A percentile compares a stretch with the other conserved stretches of the same genome.
Evolutionary conservation across 2,329 filamentous ascomycete genomes (phyloP).

Genomic region (Chaetomiaceae sp.): DNA sequence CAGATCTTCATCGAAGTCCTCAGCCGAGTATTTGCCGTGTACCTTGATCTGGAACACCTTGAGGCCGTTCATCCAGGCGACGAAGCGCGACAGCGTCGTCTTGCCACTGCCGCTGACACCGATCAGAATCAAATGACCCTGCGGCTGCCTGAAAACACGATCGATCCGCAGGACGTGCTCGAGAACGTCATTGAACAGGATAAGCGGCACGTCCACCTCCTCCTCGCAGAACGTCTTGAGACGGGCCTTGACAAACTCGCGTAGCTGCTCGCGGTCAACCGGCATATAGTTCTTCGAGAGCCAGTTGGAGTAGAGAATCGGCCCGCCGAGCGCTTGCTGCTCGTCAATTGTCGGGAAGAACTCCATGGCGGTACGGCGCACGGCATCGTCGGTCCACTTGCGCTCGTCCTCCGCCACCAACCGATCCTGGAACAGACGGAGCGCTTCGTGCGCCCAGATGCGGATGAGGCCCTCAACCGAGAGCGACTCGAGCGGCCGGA

Average conservation of each 20-base stretch:
- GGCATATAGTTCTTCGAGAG: slow-evolving; percentile 97
- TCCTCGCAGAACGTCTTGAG: slow-evolving; percentile 98
- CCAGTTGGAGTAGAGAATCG: slow-evolving; percentile 99
- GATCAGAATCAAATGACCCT: slow-evolving; percentile 96
- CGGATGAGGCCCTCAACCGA: slow-evolving; percentile 86
- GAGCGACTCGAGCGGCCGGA: slow-evolving; percentile 81
- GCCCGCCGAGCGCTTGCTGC: slow-evolving; percentile 77
- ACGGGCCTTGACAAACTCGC: slow-evolving; percentile 95
- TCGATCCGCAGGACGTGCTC: slow-evolving; percentile 98
- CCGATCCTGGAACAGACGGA: slow-evolving; percentile 95
- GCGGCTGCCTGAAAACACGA: slow-evolving; percentile 94
- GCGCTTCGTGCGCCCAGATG: slow-evolving; percentile 96
- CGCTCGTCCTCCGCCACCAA: slow-evolving; percentile 91
- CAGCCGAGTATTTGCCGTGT: slow-evolving; percentile 94
- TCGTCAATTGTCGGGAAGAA: slow-evolving; percentile 96
- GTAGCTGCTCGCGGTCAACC: slow-evolving; percentile 87
- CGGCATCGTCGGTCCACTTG: slow-evolving; percentile 86
- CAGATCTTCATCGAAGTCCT: slow-evolving; percentile 97
- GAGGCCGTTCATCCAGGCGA: slow-evolving; percentile 99
- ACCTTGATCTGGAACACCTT: slow-evolving; percentile 99
- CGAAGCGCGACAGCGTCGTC: slow-evolving; percentile 94
- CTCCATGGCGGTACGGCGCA: slow-evolving; percentile 79
- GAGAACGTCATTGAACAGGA: slow-evolving; percentile 98
- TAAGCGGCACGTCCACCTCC: slow-evolving; percentile 95
- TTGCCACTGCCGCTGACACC: slow-evolving; percentile 98